These are phyloP conservation scores for Candida bentonensis DNA, from an alignment of 805 yeast species.

Conservation along the genomic window DNA sequence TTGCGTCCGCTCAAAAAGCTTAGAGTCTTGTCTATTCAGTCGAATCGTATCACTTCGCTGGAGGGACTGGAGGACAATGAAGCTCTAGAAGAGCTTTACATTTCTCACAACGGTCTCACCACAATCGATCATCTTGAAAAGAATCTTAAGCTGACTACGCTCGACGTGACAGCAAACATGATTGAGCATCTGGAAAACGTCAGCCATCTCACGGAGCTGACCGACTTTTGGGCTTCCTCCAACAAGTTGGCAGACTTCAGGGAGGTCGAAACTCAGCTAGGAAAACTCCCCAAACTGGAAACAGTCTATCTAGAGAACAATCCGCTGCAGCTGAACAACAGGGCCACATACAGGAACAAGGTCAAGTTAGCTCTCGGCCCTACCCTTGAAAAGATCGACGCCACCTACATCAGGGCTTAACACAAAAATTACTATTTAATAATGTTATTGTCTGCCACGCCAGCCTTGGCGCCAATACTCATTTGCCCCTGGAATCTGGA, in stretches of 20 bases:
- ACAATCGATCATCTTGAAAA: conserved; percentile 68
- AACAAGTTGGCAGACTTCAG: conserved; percentile 58
- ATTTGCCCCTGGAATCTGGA: too few species aligned
- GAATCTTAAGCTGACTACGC: conserved; percentile 47
- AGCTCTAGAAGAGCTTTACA: conserved; percentile 71
- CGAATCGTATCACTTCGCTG: conserved; percentile 62
- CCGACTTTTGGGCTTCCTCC: conserved; percentile 89
- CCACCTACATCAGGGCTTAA: conserved; percentile 39
- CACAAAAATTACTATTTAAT: too few species aligned
- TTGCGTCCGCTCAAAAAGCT: conserved; percentile 45
- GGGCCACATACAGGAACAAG: conserved; percentile 78
- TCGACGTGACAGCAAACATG: conserved; percentile 73
- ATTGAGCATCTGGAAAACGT: conserved; percentile 50
- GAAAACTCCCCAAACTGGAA: conserved; percentile 48
- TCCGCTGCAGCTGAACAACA: conserved; percentile 61
- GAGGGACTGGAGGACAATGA: conserved; percentile 67
- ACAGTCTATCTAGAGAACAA: conserved; percentile 92
- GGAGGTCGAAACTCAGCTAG: conserved; percentile 53
- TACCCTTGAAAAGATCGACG: conserved; percentile 73
- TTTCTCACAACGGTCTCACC: conserved; percentile 70
- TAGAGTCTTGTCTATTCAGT: conserved; percentile 72
- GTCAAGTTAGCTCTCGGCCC: conserved; percentile 59
- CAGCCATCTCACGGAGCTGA: conserved; percentile 49
- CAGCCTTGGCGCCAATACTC: too few species aligned
- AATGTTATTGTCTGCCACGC: too few species aligned